Percentiles rank a stretch among this genome's conserved stretches.
These are phyloP conservation scores for Solanum paucissectum DNA, from an alignment of 257 asterid genomes.

Conservation along the genomic window DNA sequence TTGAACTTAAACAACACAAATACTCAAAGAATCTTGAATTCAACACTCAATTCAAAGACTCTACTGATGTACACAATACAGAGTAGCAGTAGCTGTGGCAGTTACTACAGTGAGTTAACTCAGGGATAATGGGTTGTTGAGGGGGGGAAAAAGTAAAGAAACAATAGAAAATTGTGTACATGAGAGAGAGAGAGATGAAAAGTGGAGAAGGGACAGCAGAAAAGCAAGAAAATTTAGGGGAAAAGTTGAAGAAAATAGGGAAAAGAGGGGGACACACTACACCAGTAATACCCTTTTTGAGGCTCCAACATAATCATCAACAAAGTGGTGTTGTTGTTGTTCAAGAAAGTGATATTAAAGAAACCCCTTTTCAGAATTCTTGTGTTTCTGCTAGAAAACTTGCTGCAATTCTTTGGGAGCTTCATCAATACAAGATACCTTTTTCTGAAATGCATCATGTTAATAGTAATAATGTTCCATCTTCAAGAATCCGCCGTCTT, in stretches of 20 bases:
- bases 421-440: slow-evolving; percentile 44
- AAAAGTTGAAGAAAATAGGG: slow-evolving; percentile 78
- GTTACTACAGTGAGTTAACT: background rate
- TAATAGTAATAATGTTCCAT: slow-evolving; percentile 13
- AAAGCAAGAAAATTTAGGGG: slow-evolving; percentile 61
- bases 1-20: background rate
- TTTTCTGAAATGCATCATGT: slow-evolving; percentile 45
- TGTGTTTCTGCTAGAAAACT: slow-evolving; percentile 70
- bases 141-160: background rate
- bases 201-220: slow-evolving; percentile 58
- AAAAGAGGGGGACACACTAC: slow-evolving; percentile 74
- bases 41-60: background rate
- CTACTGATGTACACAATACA: background rate
- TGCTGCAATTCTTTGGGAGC: slow-evolving; percentile 81
- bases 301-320: slow-evolving; percentile 20
- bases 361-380: slow-evolving; percentile 18
- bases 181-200: slow-evolving; percentile 49
- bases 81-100: background rate
- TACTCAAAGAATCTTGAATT: background rate
- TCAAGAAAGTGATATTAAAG: slow-evolving; percentile 10
- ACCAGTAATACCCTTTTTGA: slow-evolving; percentile 71
- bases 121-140: background rate
- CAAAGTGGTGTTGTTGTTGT: background rate
- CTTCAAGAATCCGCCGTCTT: slow-evolving; percentile 58
- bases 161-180: slow-evolving; percentile 6